Evolutionary conservation across 495 filamentous ascomycete genomes (phyloP), one percentile per base, ranked within the genome.

Genomic region (Pseudoneurospora amorphoporcata): DNA sequence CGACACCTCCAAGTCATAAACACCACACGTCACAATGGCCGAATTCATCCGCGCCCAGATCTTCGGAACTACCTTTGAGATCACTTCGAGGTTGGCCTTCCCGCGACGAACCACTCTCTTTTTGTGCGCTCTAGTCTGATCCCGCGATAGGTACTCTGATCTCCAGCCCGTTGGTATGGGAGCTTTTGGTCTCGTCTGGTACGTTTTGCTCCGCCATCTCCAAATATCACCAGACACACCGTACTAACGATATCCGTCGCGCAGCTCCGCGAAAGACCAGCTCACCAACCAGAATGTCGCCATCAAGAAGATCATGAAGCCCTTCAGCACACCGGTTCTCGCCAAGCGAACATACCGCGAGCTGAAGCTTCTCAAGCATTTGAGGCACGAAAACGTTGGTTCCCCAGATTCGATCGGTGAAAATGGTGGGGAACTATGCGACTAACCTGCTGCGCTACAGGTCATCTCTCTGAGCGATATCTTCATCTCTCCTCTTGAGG

Each of bases 231-330:
- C 32, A 16, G 42, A 17, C 47, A n/a, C 42, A 37, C 38, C 47
- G 68, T 45, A 73, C 81, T 81, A 69, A 80, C 69, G 68, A 61
- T 45, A 70, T 69, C 72, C 71, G 43, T 73, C 61, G 41, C 68
- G 75, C 79, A 99, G 95, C 83, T 97, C 95, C 65, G 95, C 95
- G 72, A 95, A 92, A 84, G 95, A 99, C 81, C 93, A 98, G 86
- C 93, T 99, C 80, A 98, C 96, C 70, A 90, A 86, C 77, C 93
- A 97, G 80, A 92, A 92, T 79, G 95, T 99, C 72, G 95, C 95
- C 39, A 94, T 99, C 77, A 99, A 99, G 89, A 99, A 99, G 87
- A 99, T 99, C 79, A 98, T 99, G 96, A 99, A 99, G 86, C 95
- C 95, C 8, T 99, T 99, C 84, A 97, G 94, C 86, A 99, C 95